Evolutionary conservation across 1,284 basidiomycete species (phyloP).

Genomic region (Pulchroboletus neoregius): DNA sequence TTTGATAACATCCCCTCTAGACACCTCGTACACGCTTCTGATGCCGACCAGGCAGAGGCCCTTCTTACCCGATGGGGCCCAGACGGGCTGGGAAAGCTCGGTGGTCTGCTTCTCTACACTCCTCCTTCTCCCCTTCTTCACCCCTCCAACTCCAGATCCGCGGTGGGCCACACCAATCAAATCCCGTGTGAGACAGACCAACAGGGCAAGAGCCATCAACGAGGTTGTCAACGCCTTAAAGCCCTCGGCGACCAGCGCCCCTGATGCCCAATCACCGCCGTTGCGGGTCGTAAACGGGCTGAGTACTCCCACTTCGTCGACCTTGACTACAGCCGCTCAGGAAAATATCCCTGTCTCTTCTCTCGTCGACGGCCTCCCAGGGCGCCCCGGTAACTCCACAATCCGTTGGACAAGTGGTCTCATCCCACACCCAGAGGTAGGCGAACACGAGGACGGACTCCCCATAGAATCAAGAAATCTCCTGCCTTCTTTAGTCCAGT

Average conservation of each 20-base stretch:
- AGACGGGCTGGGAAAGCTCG: constrained; percentile 87
- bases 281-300: constrained; percentile 84
- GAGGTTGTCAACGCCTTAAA: constrained; percentile 70
- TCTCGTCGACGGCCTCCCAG: constrained; percentile 50
- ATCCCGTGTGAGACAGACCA: constrained; percentile 67
- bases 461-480: constrained; percentile 18
- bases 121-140: constrained; percentile 24
- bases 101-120: constrained; percentile 53
- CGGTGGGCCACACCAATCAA: constrained; percentile 91
- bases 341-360: constrained; percentile 53
- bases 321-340: constrained; percentile 64
- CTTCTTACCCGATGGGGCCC: constrained; percentile 87
- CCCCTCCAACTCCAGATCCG: constrained; percentile 57
- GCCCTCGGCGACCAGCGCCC: constrained; percentile 47
- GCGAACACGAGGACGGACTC: constrained; percentile 53
- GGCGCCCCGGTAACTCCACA: constrained; percentile 56
- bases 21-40: constrained; percentile 91
- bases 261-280: constrained; percentile 44
- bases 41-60: constrained; percentile 88
- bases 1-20: constrained; percentile 41
- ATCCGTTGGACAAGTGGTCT: constrained; percentile 58
- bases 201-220: constrained; percentile 79
- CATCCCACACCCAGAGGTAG: constrained; percentile 56
- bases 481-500: constrained; percentile 21
- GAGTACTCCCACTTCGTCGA: constrained; percentile 53